Evolutionary conservation across 805 yeast genomes (phyloP).

Genomic region (Helenozyma baotianmanensis): DNA sequence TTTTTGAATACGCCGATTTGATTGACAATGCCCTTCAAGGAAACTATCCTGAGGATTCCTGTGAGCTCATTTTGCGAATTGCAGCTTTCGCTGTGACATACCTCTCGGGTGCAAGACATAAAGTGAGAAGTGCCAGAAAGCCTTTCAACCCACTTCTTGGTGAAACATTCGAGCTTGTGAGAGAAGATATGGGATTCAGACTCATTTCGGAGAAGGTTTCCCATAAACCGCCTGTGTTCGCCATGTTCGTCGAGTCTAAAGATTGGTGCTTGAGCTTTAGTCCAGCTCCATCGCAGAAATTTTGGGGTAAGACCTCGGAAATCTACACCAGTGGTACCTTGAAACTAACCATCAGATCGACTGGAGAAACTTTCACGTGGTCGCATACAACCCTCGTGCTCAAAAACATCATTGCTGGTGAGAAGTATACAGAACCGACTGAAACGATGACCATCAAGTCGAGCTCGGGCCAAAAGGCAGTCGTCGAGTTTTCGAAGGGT

Average conservation of each 20-base stretch:
- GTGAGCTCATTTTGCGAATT: constrained; percentile 59
- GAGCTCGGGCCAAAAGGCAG: constrained; percentile 64
- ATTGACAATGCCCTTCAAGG: constrained; percentile 57
- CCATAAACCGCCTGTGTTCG: constrained; percentile 85
- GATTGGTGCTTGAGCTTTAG: constrained; percentile 66
- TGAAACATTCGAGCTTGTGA: constrained; percentile 84
- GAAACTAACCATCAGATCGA: constrained; percentile 48
- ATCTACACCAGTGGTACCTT: constrained; percentile 70
- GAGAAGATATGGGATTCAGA: constrained; percentile 77
- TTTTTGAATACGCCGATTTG: constrained; percentile 69
- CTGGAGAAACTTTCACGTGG: constrained; percentile 79
- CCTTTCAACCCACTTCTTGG: constrained; percentile 95
- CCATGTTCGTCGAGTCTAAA: constrained; percentile 67
- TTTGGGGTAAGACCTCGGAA: constrained; percentile 94
- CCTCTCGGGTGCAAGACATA: constrained; percentile 66
- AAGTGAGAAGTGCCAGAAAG: constrained; percentile 73
- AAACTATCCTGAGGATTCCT: constrained; percentile 39
- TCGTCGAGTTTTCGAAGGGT: constrained; percentile 70
- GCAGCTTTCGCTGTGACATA: constrained; percentile 81
- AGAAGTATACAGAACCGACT: constrained; percentile 85
- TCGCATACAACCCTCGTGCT: constrained; percentile 75
- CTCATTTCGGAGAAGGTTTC: constrained; percentile 78
- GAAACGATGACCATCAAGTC: constrained; percentile 63
- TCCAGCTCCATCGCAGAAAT: constrained; percentile 77
- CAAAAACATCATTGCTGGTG: constrained; percentile 90